phyloP scores from a whole-genome alignment of 768 basidiomycete genomes.

The Pleurotus djamor region DNA sequence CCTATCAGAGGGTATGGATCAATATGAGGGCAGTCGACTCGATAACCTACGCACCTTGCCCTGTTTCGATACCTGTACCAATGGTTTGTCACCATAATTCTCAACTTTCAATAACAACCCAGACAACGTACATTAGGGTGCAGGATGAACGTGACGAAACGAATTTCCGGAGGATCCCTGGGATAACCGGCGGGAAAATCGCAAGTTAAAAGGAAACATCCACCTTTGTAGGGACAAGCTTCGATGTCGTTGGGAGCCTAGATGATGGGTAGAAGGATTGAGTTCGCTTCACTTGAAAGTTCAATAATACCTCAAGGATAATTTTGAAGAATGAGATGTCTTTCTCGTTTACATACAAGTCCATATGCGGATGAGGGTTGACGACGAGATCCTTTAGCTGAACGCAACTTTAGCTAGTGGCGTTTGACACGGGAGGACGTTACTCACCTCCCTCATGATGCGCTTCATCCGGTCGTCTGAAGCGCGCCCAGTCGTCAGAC shows the following conservation, averaged over 20 bases:
- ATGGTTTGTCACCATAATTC: neutral
- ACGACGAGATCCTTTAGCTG: constrained; percentile 18
- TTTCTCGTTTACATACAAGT: constrained; percentile 21
- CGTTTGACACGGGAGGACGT: neutral
- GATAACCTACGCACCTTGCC: constrained; percentile 16
- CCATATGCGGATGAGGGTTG: constrained; percentile 22
- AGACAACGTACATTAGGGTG: constrained; percentile 22
- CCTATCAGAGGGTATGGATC: constrained; percentile 8
- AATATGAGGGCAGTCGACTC: neutral
- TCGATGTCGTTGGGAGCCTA: constrained; percentile 21
- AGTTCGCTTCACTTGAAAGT: neutral
- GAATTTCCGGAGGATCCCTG: constrained; percentile 23
- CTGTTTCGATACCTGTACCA: constrained; percentile 24
- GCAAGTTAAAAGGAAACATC: constrained; percentile 22
- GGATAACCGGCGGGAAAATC: constrained; percentile 22
- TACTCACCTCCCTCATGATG: constrained; percentile 23
- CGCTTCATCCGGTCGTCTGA: constrained; percentile 19
- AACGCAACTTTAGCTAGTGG: neutral
- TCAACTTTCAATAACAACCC: neutral
- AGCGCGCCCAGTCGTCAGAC: neutral
- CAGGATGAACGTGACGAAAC: constrained; percentile 25
- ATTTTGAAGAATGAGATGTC: constrained; percentile 26
- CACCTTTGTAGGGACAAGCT: constrained; percentile 21
- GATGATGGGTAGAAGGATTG: neutral
- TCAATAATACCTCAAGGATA: constrained; percentile 17